Percentiles rank a stretch among this genome's conserved stretches.
Evolutionary conservation across 1,284 basidiomycete species (phyloP).

Genomic region (Apiotrichum porosum): DNA sequence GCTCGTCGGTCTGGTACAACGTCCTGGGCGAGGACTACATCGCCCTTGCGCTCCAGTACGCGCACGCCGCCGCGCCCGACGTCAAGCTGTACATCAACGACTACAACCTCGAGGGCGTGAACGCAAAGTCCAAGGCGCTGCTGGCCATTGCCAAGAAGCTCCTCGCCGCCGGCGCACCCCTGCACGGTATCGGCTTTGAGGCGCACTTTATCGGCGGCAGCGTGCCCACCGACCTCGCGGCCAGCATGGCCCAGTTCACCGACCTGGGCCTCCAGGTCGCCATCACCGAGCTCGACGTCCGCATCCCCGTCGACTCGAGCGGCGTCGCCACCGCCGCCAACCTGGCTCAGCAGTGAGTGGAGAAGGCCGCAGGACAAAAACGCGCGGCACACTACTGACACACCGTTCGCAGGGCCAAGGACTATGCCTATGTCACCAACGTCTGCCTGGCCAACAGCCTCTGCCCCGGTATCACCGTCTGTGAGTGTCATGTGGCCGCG

Average conservation of each 20-base stretch:
- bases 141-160: conserved; percentile 22
- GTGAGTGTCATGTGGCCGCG: conserved; percentile 2
- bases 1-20: conserved; percentile 30
- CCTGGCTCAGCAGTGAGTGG: background rate
- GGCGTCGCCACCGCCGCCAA: background rate
- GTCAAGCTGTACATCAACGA: conserved; percentile 41
- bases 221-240: conserved; percentile 22
- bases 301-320: conserved; percentile 19
- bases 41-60: conserved; percentile 17
- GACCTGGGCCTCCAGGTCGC: conserved; percentile 37
- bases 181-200: conserved; percentile 36
- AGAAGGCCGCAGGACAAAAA: background rate
- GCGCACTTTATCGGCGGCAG: conserved; percentile 33
- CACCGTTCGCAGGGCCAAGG: conserved; percentile 15
- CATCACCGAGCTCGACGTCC: conserved; percentile 39
- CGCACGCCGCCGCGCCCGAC: conserved; percentile 34
- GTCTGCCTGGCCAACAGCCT: conserved; percentile 28
- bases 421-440: conserved; percentile 24
- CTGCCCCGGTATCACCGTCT: conserved; percentile 37
- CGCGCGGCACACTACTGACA: too few species aligned
- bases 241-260: conserved; percentile 31
- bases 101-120: conserved; percentile 39
- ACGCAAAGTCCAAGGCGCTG: conserved; percentile 24
- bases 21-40: conserved; percentile 35
- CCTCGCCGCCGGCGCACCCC: conserved; percentile 21